Evolutionary conservation across 2,329 filamentous ascomycete species (phyloP), one percentile per base, ranked within the genome.

Genomic region (Beauveria rudraprayagi): DNA sequence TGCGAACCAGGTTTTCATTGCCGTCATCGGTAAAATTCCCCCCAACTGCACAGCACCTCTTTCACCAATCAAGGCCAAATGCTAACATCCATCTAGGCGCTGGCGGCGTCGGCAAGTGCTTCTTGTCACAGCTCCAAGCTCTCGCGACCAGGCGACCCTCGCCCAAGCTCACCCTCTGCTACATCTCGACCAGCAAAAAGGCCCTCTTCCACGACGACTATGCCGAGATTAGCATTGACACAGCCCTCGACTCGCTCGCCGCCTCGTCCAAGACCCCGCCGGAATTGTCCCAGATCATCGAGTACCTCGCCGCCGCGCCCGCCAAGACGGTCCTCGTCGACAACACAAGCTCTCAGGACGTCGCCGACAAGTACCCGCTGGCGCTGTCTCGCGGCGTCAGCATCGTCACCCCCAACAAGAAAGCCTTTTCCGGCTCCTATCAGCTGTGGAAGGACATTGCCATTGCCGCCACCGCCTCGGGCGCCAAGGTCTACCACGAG

Each of bases 391-490:
- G 86, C 65, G 93, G 92, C 14, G 87, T 99, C 74, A 93, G 86
- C 75, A 86, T 99, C 68, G 91, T 97, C 30, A 99, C 94, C 1
- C 92, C 94, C 48, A 99, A 97, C 82, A 99, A 99, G 81, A 99
- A 99, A 77, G 93, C 90, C 16, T 99, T 99, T 77, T 95, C 91
- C 0, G 87, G 89, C 62, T 86, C 84, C 51, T 86, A 90, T 69
- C 80, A 85, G 67, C 79, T 96, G 61, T 99, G 93, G 92, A 83
- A 90, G 70, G 85, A 89, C 65, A 97, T 99, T 71, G 95, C 96
- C 75, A 77, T 79, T 3, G 83, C 90, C 1, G 88, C 92, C 1
- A 80, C 83, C 53, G 80, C 82, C 34, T 84, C 83, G 1, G 89
- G 88, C 48, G 90, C 92, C 48, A 89, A 91, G 71, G 82, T 97